Conservation (phyloP, 2,329 filamentous ascomycete genomes). For the Coniochaeta hoffmannii region DNA sequence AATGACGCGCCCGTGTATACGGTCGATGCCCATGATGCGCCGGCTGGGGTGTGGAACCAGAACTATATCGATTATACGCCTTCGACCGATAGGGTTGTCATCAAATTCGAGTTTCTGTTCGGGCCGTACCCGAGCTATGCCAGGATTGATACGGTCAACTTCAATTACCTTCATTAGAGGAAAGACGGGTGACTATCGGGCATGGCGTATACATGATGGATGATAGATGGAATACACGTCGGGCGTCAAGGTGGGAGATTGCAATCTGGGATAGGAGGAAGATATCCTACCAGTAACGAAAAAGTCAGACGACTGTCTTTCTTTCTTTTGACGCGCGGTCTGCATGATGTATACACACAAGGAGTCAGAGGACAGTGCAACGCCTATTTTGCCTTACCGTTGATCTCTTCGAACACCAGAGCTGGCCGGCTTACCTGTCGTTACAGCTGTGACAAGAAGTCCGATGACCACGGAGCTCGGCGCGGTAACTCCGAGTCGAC, state of each 20-base stretch:
- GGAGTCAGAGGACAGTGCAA: no score
- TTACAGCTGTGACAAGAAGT: no score
- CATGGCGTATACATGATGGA: not conserved
- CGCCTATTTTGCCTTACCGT: no score
- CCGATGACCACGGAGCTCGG: no score
- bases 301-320: no score
- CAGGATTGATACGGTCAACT: slow-evolving; percentile 1
- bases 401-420: no score
- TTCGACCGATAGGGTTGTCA: not conserved
- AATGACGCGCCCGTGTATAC: slow-evolving; percentile 7
- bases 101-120: slow-evolving; percentile 23
- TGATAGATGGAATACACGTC: no score
- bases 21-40: slow-evolving; percentile 7
- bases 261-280: not conserved
- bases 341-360: no score
- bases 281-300: no score
- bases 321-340: no score
- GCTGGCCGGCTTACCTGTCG: no score
- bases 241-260: no score
- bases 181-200: not conserved
- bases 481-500: not conserved
- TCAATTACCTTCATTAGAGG: not conserved
- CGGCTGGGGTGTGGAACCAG: not conserved
- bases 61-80: not conserved
- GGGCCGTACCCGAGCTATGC: slow-evolving; percentile 8